A percentile compares a stretch with the other conserved stretches of the same genome.
Conservation (phyloP, 2,329 filamentous ascomycete species). For the Calonectria naviculata region DNA sequence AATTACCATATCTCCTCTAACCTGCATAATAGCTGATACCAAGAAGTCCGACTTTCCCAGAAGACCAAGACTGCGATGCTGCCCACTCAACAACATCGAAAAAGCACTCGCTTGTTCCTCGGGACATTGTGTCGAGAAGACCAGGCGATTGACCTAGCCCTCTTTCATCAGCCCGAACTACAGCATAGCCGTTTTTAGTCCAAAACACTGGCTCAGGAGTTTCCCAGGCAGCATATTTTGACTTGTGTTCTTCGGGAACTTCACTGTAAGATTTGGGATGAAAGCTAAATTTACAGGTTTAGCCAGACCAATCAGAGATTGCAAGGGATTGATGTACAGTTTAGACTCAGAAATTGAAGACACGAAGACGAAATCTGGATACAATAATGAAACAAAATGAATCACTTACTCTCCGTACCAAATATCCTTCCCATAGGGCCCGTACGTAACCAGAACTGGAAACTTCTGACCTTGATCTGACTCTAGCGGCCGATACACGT, state of each 20-base stretch:
- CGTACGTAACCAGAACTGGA: not conserved
- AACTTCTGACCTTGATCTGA: not conserved
- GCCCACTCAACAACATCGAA: constrained; percentile 62
- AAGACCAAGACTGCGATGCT: constrained; percentile 55
- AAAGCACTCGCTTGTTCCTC: constrained; percentile 58
- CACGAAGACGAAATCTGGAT: too few relatives aligned
- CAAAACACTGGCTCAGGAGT: constrained; percentile 68
- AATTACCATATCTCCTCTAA: too few relatives aligned
- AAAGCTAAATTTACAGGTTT: constrained; percentile 60
- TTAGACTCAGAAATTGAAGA: too few relatives aligned
- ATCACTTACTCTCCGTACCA: not conserved
- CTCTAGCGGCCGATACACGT: not conserved
- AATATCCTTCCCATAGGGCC: not conserved
- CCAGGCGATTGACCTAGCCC: constrained; percentile 60
- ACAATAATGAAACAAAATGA: not conserved
- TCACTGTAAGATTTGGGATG: not conserved
- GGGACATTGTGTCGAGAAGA: constrained; percentile 59
- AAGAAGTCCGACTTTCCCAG: constrained; percentile 58
- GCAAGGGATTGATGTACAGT: not conserved
- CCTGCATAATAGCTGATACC: constrained; percentile 60
- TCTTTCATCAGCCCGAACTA: constrained; percentile 64
- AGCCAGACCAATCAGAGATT: constrained; percentile 54
- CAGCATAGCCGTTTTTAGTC: constrained; percentile 63
- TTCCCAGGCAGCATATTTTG: constrained; percentile 67
- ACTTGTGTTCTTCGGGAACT: not conserved